A percentile compares a stretch with the other conserved stretches of the same genome.
Evolutionary conservation across 208 protist species (phyloP).

Genomic region (Trypanosoma mega): DNA sequence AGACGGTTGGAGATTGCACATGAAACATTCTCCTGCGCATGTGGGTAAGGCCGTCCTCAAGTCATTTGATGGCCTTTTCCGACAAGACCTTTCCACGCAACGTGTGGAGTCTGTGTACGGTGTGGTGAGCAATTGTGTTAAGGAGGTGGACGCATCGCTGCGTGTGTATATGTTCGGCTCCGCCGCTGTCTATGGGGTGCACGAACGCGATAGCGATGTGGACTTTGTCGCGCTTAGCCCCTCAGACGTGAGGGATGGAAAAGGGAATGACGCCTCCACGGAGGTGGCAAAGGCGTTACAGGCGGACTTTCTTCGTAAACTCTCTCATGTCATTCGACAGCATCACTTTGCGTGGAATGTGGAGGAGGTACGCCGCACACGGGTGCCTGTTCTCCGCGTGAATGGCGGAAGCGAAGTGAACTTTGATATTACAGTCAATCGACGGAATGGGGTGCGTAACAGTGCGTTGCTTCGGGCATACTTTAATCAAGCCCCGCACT

Average conservation of each 20-base stretch:
- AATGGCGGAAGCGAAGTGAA: constrained; percentile 32
- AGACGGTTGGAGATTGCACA: background rate
- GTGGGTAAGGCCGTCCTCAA: constrained; percentile 26
- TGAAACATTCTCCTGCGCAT: constrained; percentile 12
- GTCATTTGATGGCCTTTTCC: constrained; percentile 22
- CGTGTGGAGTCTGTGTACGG: constrained; percentile 44
- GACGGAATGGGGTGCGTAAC: constrained; percentile 88
- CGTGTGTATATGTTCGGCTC: constrained; percentile 82
- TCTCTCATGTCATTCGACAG: constrained; percentile 22
- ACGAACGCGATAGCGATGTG: constrained; percentile 68
- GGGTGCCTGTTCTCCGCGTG: constrained; percentile 85
- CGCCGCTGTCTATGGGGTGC: constrained; percentile 67
- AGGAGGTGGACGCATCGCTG: constrained; percentile 46
- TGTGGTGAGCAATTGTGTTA: constrained; percentile 41
- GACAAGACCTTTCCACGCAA: constrained; percentile 39
- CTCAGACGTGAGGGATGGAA: constrained; percentile 46
- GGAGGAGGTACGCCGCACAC: constrained; percentile 75
- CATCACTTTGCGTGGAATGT: constrained; percentile 49
- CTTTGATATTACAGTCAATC: constrained; percentile 80
- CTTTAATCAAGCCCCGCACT: constrained; percentile 55
- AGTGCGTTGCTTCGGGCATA: constrained; percentile 74
- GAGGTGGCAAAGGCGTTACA: constrained; percentile 71
- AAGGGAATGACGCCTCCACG: constrained; percentile 50
- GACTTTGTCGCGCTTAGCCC: constrained; percentile 72
- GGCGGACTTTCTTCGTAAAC: constrained; percentile 48